A percentile compares a stretch with the other conserved stretches of the same genome.
phyloP scores from a whole-genome alignment of 306 rosid genomes.

The Erythrophleum fordii region DNA sequence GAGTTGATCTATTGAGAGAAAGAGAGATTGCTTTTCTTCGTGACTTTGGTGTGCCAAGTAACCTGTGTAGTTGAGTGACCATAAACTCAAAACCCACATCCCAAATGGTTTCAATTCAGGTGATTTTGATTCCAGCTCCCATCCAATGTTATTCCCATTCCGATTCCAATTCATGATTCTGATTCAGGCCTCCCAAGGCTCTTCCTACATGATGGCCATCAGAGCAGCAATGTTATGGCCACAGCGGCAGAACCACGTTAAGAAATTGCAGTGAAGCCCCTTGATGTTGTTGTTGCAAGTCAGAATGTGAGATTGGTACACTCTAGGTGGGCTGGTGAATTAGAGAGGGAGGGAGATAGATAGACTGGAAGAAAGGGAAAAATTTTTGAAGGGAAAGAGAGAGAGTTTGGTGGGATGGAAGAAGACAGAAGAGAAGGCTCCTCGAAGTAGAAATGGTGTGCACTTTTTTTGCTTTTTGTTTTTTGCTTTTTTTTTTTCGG shows the following conservation, averaged over 20 bases:
- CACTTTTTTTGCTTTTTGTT: background rate
- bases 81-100: background rate
- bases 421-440: background rate
- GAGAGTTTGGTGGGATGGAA: background rate
- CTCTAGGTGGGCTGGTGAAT: background rate
- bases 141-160: background rate
- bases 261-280: background rate
- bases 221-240: background rate
- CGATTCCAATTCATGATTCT: background rate
- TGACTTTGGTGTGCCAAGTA: background rate
- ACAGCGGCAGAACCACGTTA: background rate
- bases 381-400: no score
- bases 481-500: no score
- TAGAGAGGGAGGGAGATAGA: no score
- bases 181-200: conserved; percentile 1
- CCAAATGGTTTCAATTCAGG: background rate
- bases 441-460: background rate
- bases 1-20: background rate
- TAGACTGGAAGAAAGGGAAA: no score
- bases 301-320: background rate
- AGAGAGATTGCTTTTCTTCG: background rate
- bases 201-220: background rate
- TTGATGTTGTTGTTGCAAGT: background rate
- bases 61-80: background rate
- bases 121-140: background rate